These are phyloP conservation scores for Monosporascus sp. DNA, from an alignment of 2,329 filamentous ascomycete species.

Conservation along the genomic window DNA sequence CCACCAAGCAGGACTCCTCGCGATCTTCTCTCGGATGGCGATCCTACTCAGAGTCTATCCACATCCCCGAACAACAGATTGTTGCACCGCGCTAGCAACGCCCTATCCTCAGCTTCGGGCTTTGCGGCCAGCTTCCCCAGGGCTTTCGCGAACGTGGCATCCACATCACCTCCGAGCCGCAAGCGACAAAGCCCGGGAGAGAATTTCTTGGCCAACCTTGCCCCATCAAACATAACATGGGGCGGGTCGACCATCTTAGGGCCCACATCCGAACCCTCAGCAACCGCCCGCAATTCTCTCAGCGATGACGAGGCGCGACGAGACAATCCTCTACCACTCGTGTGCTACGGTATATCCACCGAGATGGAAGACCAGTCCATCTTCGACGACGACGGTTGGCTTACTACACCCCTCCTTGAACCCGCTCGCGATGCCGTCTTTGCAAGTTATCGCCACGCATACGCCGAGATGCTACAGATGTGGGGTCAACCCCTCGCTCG, in stretches of 20 bases:
- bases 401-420: conserved; percentile 54
- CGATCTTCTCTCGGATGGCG: conserved; percentile 40
- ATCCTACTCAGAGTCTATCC: conserved; percentile 49
- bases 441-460: conserved; percentile 57
- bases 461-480: conserved; percentile 64
- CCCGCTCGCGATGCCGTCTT: conserved; percentile 43
- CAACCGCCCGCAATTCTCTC: conserved; percentile 44
- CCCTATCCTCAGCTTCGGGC: conserved; percentile 51
- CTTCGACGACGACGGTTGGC: conserved; percentile 65
- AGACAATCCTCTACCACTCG: conserved; percentile 41
- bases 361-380: conserved; percentile 56
- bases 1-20: conserved; percentile 46
- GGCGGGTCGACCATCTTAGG: conserved; percentile 40
- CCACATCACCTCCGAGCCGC: conserved; percentile 35
- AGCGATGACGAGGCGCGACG: conserved; percentile 48
- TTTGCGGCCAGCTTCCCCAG: conserved; percentile 43
- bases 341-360: conserved; percentile 48
- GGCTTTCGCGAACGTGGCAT: conserved; percentile 34
- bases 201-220: conserved; percentile 50
- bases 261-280: conserved; percentile 38
- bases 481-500: conserved; percentile 59
- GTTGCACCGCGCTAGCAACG: conserved; percentile 49
- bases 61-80: conserved; percentile 54
- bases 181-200: conserved; percentile 61
- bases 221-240: conserved; percentile 49